Conservation (phyloP, 805 yeast species). For the Saccharomycopsis malanga region DNA sequence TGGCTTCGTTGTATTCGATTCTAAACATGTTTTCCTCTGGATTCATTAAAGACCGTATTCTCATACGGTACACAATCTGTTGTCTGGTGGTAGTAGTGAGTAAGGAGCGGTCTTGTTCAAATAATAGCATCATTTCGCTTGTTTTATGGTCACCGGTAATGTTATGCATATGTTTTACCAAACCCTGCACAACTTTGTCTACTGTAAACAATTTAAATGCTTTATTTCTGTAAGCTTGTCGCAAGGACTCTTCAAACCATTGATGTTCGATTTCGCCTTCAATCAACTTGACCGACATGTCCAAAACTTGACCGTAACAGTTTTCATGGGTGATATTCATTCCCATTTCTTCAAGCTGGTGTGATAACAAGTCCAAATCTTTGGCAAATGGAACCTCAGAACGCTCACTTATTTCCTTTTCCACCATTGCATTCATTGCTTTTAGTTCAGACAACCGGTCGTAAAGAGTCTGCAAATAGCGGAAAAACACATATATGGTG, state of each 20-base stretch:
- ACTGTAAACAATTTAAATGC: constrained; percentile 76
- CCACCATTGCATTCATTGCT: constrained; percentile 44
- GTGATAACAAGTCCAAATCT: constrained; percentile 62
- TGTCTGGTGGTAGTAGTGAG: constrained; percentile 67
- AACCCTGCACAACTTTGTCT: constrained; percentile 67
- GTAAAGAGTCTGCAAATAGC: constrained; percentile 61
- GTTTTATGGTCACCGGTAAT: constrained; percentile 74
- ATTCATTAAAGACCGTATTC: constrained; percentile 74
- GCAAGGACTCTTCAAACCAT: constrained; percentile 71
- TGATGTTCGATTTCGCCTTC: constrained; percentile 79
- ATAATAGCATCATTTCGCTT: constrained; percentile 71
- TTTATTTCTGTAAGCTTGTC: constrained; percentile 72
- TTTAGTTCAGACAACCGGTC: constrained; percentile 61
- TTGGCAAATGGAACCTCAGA: constrained; percentile 57
- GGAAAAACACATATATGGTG: constrained; percentile 66
- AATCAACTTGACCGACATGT: constrained; percentile 54
- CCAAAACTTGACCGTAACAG: constrained; percentile 56
- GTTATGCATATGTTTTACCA: constrained; percentile 77
- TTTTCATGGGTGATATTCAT: constrained; percentile 36
- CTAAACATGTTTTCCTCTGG: constrained; percentile 91
- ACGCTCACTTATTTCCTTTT: constrained; percentile 48
- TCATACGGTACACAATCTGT: constrained; percentile 87
- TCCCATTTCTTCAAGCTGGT: constrained; percentile 61
- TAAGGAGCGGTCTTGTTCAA: constrained; percentile 67
- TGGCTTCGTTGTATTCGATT: constrained; percentile 56